phyloP scores from a whole-genome alignment of 352 stramenopile genomes.

The Phytophthora pini region DNA sequence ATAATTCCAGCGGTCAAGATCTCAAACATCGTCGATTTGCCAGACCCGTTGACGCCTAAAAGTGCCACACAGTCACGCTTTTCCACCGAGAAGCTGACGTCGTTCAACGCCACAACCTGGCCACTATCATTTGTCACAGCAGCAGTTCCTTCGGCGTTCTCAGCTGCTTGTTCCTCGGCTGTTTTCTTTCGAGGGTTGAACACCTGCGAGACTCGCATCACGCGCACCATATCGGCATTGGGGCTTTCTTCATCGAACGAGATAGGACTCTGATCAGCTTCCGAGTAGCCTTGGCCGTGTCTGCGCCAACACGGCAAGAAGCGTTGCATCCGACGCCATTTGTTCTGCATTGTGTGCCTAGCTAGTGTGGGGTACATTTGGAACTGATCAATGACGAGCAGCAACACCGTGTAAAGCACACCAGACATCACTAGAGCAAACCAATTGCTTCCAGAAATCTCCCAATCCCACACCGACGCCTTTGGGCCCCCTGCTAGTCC shows the following conservation, averaged over 20 bases:
- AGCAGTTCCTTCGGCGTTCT: constrained; percentile 21
- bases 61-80: constrained; percentile 92
- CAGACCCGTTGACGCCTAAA: constrained; percentile 94
- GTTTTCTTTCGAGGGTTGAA: constrained; percentile 53
- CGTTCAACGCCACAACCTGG: constrained; percentile 72
- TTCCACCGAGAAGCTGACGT: constrained; percentile 87
- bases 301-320: constrained; percentile 27
- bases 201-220: constrained; percentile 61
- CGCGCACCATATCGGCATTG: constrained; percentile 51
- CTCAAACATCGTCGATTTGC: constrained; percentile 98
- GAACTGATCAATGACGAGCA: constrained; percentile 64
- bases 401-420: constrained; percentile 53
- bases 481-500: constrained; percentile 2
- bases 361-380: constrained; percentile 80
- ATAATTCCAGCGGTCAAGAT: constrained; percentile 93
- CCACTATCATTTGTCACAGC: constrained; percentile 45
- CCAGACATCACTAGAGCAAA: constrained; percentile 49
- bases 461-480: constrained; percentile 59
- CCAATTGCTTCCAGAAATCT: constrained; percentile 50
- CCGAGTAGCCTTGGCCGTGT: constrained; percentile 28
- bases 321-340: constrained; percentile 27
- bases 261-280: constrained; percentile 28
- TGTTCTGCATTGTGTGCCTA: constrained; percentile 37
- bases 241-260: constrained; percentile 39
- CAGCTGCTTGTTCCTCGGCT: constrained; percentile 6